phyloP scores from a whole-genome alignment of 345 rosid species.

The Theobroma cacao region DNA sequence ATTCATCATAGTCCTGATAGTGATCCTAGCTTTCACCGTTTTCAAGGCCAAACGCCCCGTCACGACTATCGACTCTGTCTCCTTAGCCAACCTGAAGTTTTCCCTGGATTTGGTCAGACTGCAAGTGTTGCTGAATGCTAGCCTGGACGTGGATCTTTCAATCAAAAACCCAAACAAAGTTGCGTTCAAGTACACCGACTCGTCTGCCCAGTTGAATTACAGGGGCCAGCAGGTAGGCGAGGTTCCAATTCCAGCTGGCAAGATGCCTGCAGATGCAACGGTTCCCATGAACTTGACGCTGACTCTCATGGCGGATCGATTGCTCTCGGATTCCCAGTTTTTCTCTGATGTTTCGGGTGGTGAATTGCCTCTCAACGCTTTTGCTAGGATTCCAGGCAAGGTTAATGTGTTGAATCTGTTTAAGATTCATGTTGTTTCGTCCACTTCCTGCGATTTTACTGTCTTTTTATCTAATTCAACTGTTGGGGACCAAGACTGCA shows the following conservation, averaged over 20 bases:
- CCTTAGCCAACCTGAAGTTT: slow-evolving; percentile 31
- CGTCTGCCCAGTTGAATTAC: slow-evolving; percentile 54
- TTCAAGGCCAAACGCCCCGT: slow-evolving; percentile 67
- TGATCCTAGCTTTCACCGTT: slow-evolving; percentile 62
- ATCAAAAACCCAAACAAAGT: slow-evolving; percentile 71
- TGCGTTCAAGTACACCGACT: slow-evolving; percentile 46
- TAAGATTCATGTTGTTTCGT: slow-evolving; percentile 40
- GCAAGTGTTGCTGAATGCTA: slow-evolving; percentile 42
- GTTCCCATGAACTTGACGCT: slow-evolving; percentile 51
- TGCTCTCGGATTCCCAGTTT: slow-evolving; percentile 39
- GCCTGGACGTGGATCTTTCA: slow-evolving; percentile 47
- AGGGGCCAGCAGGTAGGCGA: slow-evolving; percentile 57
- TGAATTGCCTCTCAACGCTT: slow-evolving; percentile 41
- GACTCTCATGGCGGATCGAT: slow-evolving; percentile 63
- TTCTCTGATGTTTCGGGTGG: slow-evolving; percentile 36
- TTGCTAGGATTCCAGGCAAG: slow-evolving; percentile 55
- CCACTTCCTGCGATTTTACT: slow-evolving; percentile 51
- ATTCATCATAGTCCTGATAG: slow-evolving; percentile 29
- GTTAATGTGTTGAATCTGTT: slow-evolving; percentile 46
- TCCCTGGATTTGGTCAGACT: slow-evolving; percentile 26
- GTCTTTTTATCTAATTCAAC: slow-evolving; percentile 42
- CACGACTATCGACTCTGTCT: slow-evolving; percentile 42
- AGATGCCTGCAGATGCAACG: slow-evolving; percentile 44
- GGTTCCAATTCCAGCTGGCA: slow-evolving; percentile 59
- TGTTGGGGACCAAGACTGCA: slow-evolving; percentile 53